Evolutionary conservation across 495 filamentous ascomycete species (phyloP), one percentile per base, ranked within the genome.

Genomic region (Neurospora discreta): DNA sequence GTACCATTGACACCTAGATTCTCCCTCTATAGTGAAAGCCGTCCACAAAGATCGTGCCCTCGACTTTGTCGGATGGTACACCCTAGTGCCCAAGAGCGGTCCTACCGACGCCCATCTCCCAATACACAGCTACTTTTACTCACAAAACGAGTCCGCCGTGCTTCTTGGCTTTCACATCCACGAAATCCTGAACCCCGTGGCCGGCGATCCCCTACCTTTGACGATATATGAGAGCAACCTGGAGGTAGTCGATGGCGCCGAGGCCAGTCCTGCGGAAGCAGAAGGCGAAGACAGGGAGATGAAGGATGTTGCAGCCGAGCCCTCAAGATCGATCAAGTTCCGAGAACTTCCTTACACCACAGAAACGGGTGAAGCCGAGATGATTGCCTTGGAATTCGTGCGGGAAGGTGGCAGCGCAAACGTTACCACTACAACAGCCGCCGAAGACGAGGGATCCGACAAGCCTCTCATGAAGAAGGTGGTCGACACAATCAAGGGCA

Each of bases 1-100:
- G 52, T 20, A 33, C 9, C 13, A n/a, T 20, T 68, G 23, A 42
- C 52, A 60, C 52, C 16, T 23, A 60, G 52, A 1, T 60, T 60
- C 26, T 8, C 13, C 6, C n/a, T n/a, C 9, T 20, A 9, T 74
- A 95, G 93, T 93, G 87, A 94, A 91, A 82, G 90, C 92, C 74
- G 95, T 98, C 6, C 92, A 98, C 84, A 93, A 93, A 80, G 84
- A 80, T 41, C 92, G 93, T 0, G 81, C 87, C 11, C 90, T 97
- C 43, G 95, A 98, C 75, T 85, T 98, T 26, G 93, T 98, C 42
- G 95, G 93, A 80, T 97, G 95, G 93, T 99, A 95, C 85, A 92
- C 93, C n/a, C 88, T 92, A 11, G 84, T 92, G 26, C 88, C 93
- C 33, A 82, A 87, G 10, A 86, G 89, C 46, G 93, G 93, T 4